These are phyloP conservation scores for Teratosphaeria pseudoeucalypti DNA, from an alignment of 2,329 filamentous ascomycete genomes.

Conservation along the genomic window DNA sequence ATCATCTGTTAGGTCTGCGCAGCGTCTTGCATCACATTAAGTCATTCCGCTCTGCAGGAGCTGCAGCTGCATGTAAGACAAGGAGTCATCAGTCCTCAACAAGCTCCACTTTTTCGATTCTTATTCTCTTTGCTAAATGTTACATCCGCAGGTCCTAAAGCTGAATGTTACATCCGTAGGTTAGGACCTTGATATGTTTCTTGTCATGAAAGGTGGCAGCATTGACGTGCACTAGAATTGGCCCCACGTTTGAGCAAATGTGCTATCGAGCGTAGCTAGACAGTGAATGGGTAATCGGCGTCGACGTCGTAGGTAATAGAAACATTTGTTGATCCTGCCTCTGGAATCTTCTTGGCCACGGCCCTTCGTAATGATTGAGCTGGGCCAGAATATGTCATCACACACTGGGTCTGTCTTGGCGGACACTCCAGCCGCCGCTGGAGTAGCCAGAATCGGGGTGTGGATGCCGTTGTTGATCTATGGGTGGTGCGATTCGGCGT, in stretches of 20 bases:
- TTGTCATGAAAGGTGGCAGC: too few species aligned
- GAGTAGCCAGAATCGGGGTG: conserved; percentile 16
- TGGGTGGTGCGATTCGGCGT: conserved; percentile 3
- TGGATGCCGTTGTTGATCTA: neutral
- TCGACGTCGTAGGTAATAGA: too few species aligned
- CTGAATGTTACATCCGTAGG: too few species aligned
- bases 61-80: neutral
- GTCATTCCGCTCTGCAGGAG: neutral
- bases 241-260: too few species aligned
- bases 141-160: too few species aligned
- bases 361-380: neutral
- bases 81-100: too few species aligned
- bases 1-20: neutral
- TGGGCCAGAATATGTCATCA: neutral
- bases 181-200: too few species aligned
- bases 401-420: neutral
- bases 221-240: too few species aligned
- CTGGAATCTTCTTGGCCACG: neutral
- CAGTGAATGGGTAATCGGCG: too few species aligned
- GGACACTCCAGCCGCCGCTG: conserved; percentile 3
- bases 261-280: too few species aligned
- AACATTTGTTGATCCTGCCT: neutral
- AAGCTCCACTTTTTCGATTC: too few species aligned
- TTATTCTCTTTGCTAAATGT: too few species aligned
- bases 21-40: neutral